A percentile compares a stretch with the other conserved stretches of the same genome.
phyloP scores from a whole-genome alignment of 2,329 filamentous ascomycete genomes.

The Cryoendolithus antarcticus region DNA sequence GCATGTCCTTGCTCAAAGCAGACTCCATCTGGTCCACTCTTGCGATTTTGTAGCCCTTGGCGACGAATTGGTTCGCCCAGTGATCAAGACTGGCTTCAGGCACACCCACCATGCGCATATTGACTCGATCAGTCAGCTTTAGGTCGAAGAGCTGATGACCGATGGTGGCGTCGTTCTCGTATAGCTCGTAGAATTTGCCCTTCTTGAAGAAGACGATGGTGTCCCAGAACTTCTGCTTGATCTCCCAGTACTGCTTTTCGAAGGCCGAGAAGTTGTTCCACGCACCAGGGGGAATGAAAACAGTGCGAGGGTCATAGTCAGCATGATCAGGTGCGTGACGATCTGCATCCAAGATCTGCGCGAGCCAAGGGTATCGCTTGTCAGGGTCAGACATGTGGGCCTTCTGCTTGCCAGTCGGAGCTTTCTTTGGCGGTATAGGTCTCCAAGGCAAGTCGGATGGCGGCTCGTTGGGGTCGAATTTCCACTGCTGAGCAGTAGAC shows the following conservation, averaged over 20 bases:
- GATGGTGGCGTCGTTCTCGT: slow-evolving; percentile 93
- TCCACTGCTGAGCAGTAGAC: slow-evolving; percentile 77
- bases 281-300: slow-evolving; percentile 72
- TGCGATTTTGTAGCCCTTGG: slow-evolving; percentile 95
- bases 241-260: slow-evolving; percentile 98
- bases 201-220: slow-evolving; percentile 99
- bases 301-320: slow-evolving; percentile 79
- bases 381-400: slow-evolving; percentile 74
- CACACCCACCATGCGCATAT: slow-evolving; percentile 99
- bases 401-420: slow-evolving; percentile 40
- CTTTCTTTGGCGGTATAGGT: slow-evolving; percentile 20
- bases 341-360: slow-evolving; percentile 73
- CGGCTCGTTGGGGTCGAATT: slow-evolving; percentile 50
- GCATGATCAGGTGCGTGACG: slow-evolving; percentile 64
- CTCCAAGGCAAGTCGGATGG: slow-evolving; percentile 39
- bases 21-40: slow-evolving; percentile 97
- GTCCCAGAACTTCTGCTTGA: slow-evolving; percentile 96
- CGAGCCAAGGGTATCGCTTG: slow-evolving; percentile 80
- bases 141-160: slow-evolving; percentile 95
- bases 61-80: slow-evolving; percentile 97
- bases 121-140: slow-evolving; percentile 94
- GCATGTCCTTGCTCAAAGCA: slow-evolving; percentile 93
- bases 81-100: slow-evolving; percentile 90
- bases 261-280: slow-evolving; percentile 82
- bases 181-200: slow-evolving; percentile 97